phyloP scores from a whole-genome alignment of 2,329 filamentous ascomycete species.

The Tolypocladium ovalisporum region DNA sequence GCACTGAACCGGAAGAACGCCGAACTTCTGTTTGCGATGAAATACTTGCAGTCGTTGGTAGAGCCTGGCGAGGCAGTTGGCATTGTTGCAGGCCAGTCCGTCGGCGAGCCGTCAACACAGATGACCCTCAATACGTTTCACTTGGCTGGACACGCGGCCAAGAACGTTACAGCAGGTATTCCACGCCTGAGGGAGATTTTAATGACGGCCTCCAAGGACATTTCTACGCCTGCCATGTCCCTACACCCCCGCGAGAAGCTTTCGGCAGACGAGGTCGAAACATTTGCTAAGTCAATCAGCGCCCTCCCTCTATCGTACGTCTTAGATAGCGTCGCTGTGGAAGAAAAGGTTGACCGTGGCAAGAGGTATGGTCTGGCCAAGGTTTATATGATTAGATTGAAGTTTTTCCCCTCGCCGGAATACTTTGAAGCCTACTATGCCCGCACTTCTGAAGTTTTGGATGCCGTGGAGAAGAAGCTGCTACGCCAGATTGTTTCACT shows the following conservation, averaged over 20 bases:
- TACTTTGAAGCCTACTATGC: conserved; percentile 84
- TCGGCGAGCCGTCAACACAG: conserved; percentile 95
- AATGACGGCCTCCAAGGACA: conserved; percentile 87
- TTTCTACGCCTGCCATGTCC: conserved; percentile 87
- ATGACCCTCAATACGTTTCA: conserved; percentile 99
- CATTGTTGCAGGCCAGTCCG: conserved; percentile 90
- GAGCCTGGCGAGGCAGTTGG: conserved; percentile 95
- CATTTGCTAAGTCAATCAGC: conserved; percentile 87
- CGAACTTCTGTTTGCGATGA: conserved; percentile 75
- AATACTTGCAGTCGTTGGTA: conserved; percentile 84
- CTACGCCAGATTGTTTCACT: conserved; percentile 59
- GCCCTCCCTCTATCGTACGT: conserved; percentile 75
- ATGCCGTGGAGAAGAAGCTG: conserved; percentile 71
- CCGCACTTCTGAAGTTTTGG: conserved; percentile 61
- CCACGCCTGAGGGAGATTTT: conserved; percentile 93
- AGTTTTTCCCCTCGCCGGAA: conserved; percentile 76
- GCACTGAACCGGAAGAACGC: conserved; percentile 58
- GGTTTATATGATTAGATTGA: conserved; percentile 70
- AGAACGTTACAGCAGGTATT: conserved; percentile 98
- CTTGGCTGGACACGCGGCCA: conserved; percentile 93
- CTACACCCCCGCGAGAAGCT: conserved; percentile 69
- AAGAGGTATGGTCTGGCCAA: conserved; percentile 61
- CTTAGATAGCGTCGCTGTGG: conserved; percentile 68
- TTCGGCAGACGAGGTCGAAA: conserved; percentile 55
- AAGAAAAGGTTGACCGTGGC: conserved; percentile 67